Conservation (phyloP, 768 basidiomycete species). For the Cubamyces sp. region DNA sequence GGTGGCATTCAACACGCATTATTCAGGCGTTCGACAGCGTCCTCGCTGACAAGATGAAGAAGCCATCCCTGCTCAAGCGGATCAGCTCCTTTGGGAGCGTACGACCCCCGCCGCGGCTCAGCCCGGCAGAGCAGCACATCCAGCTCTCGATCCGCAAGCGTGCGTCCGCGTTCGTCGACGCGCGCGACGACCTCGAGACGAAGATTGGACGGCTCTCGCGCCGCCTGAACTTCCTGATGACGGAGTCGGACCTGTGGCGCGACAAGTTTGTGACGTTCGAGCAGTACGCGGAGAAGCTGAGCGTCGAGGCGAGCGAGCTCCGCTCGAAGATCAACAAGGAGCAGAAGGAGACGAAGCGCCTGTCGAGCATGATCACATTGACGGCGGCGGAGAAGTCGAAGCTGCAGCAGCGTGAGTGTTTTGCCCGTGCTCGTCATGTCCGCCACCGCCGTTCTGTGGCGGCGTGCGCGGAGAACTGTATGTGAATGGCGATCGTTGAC, state of each 20-base stretch:
- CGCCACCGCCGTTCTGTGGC: neutral
- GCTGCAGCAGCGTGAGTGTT: slow-evolving; percentile 72
- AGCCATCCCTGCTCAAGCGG: slow-evolving; percentile 84
- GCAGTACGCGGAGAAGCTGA: slow-evolving; percentile 90
- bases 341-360: slow-evolving; percentile 83
- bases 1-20: slow-evolving; percentile 94
- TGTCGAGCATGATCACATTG: slow-evolving; percentile 77
- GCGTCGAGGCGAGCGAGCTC: slow-evolving; percentile 83
- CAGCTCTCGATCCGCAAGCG: slow-evolving; percentile 90
- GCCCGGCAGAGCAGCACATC: slow-evolving; percentile 80
- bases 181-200: slow-evolving; percentile 90
- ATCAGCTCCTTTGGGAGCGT: slow-evolving; percentile 76
- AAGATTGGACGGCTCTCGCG: slow-evolving; percentile 88
- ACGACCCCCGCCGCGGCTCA: slow-evolving; percentile 73
- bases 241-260: slow-evolving; percentile 87
- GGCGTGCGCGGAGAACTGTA: neutral
- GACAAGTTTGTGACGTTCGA: slow-evolving; percentile 95
- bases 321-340: slow-evolving; percentile 89
- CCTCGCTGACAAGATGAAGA: slow-evolving; percentile 86
- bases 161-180: slow-evolving; percentile 93
- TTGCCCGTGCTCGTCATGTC: slow-evolving; percentile 1
- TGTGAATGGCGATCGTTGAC: neutral
- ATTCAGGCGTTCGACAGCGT: slow-evolving; percentile 90
- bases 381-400: slow-evolving; percentile 80
- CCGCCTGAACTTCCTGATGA: slow-evolving; percentile 90